A percentile compares a stretch with the other conserved stretches of the same genome.
These are phyloP conservation scores for Phytophthora pseudosyringae DNA, from an alignment of 352 stramenopile genomes.

Conservation along the genomic window DNA sequence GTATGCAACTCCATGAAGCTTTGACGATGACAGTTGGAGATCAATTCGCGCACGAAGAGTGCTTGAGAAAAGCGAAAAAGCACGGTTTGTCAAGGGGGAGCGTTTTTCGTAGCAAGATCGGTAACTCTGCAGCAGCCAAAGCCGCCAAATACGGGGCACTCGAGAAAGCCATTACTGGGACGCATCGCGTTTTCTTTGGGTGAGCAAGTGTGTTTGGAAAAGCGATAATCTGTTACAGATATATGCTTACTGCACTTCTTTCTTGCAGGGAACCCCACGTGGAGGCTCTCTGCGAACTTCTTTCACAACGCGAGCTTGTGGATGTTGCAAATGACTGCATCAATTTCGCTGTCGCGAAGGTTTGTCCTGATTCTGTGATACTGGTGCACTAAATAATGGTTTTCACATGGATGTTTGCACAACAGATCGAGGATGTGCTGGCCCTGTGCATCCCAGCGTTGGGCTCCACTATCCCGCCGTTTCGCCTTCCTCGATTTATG, in stretches of 20 bases:
- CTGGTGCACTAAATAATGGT: not conserved
- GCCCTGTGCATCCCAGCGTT: conserved; percentile 75
- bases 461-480: conserved; percentile 72
- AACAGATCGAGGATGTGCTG: conserved; percentile 73
- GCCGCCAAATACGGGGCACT: conserved; percentile 16
- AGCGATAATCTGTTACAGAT: not conserved
- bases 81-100: conserved; percentile 13
- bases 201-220: conserved; percentile 4
- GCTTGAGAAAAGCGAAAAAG: conserved; percentile 32
- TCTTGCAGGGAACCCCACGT: conserved; percentile 33
- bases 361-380: conserved; percentile 14
- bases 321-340: conserved; percentile 43
- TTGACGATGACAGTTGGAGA: conserved; percentile 31
- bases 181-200: conserved; percentile 33
- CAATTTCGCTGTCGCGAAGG: conserved; percentile 47
- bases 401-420: not conserved
- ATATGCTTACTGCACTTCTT: not conserved
- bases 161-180: conserved; percentile 27
- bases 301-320: conserved; percentile 36
- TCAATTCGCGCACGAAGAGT: conserved; percentile 33
- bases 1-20: conserved; percentile 36
- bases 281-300: conserved; percentile 34
- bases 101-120: conserved; percentile 21
- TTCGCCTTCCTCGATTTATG: conserved; percentile 73
- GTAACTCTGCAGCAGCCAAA: conserved; percentile 12